Conservation (phyloP, 306 rosid species). For the Lupinus albus region DNA sequence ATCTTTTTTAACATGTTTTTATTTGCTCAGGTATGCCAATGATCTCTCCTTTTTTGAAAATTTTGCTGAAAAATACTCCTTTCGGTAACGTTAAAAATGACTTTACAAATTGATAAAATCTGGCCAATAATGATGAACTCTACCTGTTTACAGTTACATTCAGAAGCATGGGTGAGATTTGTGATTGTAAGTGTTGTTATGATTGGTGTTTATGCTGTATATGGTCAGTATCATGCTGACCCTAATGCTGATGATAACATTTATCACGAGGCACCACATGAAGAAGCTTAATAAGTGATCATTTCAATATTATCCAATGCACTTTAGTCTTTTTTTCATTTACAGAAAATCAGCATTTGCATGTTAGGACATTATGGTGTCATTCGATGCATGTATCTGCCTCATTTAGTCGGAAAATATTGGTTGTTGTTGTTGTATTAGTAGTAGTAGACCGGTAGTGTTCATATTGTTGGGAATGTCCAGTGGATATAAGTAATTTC, state of each 20-base stretch:
- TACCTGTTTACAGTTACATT: slow-evolving; percentile 65
- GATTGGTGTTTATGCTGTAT: slow-evolving; percentile 75
- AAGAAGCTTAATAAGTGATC: slow-evolving; percentile 46
- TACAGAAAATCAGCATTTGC: slow-evolving; percentile 15
- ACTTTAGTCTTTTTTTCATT: not conserved
- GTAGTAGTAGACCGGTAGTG: no score
- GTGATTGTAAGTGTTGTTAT: slow-evolving; percentile 59
- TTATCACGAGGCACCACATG: slow-evolving; percentile 54
- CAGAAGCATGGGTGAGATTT: slow-evolving; percentile 95
- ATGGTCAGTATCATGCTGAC: slow-evolving; percentile 89
- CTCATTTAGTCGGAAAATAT: no score
- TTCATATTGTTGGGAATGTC: slow-evolving; percentile 16
- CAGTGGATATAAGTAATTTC: not conserved
- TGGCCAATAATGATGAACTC: slow-evolving; percentile 31
- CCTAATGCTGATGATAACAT: slow-evolving; percentile 63
- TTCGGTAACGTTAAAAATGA: slow-evolving; percentile 12
- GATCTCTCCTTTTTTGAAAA: slow-evolving; percentile 14
- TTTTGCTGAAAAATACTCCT: slow-evolving; percentile 1
- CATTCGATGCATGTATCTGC: no score
- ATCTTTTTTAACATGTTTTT: slow-evolving; percentile 90
- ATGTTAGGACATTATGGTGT: not conserved
- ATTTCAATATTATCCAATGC: not conserved
- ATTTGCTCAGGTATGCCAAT: slow-evolving; percentile 76
- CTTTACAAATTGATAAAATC: slow-evolving; percentile 13
- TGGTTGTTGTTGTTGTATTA: no score